phyloP scores from a whole-genome alignment of 2,329 filamentous ascomycete species.

The Corynespora cassiicola region DNA sequence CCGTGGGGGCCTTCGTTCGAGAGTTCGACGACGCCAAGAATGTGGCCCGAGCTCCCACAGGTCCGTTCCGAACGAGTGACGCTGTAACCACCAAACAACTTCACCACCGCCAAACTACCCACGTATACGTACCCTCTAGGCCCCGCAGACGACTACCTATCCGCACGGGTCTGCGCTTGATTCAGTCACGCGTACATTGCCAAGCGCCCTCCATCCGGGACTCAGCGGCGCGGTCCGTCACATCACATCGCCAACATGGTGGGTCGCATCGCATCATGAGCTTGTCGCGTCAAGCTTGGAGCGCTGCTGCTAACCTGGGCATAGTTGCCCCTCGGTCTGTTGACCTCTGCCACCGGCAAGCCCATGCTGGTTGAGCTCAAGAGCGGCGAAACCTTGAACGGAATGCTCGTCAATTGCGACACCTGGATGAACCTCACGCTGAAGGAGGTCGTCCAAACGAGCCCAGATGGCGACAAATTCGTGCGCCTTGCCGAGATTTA shows the following conservation, averaged over 20 bases:
- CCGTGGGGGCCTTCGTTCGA: no score
- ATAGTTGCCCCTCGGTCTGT: slow-evolving; percentile 74
- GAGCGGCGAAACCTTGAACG: slow-evolving; percentile 96
- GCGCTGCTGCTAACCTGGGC: slow-evolving; percentile 13
- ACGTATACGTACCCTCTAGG: no score
- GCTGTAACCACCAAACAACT: no score
- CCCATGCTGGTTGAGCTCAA: slow-evolving; percentile 98
- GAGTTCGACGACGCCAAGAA: no score
- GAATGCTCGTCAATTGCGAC: slow-evolving; percentile 94
- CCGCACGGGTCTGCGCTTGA: no score
- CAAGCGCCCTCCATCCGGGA: neutral
- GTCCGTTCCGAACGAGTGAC: no score
- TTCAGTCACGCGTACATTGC: slow-evolving; percentile 1
- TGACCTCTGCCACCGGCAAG: slow-evolving; percentile 95
- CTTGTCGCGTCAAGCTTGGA: slow-evolving; percentile 4
- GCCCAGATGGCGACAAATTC: slow-evolving; percentile 93
- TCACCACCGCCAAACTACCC: no score
- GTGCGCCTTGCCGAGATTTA: slow-evolving; percentile 92
- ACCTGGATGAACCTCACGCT: slow-evolving; percentile 99
- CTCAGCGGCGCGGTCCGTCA: slow-evolving; percentile 7
- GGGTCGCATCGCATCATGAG: slow-evolving; percentile 12
- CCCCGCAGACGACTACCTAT: no score
- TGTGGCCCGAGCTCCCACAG: no score
- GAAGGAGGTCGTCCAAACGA: slow-evolving; percentile 97
- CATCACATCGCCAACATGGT: slow-evolving; percentile 27